Base-by-base conservation (phyloP, 768 basidiomycete species). In the Coprinopsis sp. region DNA sequence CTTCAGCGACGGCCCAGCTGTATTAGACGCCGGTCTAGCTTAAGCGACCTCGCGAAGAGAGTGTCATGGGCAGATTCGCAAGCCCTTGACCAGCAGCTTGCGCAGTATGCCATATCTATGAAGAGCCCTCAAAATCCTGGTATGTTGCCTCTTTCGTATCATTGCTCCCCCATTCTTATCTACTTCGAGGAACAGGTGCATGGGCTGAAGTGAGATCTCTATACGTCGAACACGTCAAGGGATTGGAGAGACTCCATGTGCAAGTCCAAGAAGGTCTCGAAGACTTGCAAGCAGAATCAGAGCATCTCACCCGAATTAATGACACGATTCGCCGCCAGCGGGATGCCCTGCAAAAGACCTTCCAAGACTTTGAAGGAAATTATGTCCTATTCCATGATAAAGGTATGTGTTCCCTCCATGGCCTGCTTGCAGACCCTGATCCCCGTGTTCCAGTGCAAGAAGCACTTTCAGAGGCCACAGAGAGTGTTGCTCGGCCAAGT, bases 11-110 rank as follows among this genome's bases (percentile, higher is more conserved):
- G 77, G 50, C 70, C 81, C 48, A 87, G 85, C 54, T 84, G 80
- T 54, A 73, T 87, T 52, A 84, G 78, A 62, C 76, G n/a, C n/a
- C n/a, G 81, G 46, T 68, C 65, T 18, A 75, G 73, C 54, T 64
- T 75, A 50, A 78, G 74, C 33, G 78, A 82, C 50, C 67, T 78
- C 23, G 63, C 71, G 14, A 87, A 87, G 64, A 76, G 77, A 4
- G 84, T 87, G 6, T 83, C 84, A 29, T 87, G 84, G 84, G 84
- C 85, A 21, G 85, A 84, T 64, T 76, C 81, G 49, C 73, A 71
- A 11, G 82, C 82, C 44, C 72, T 80, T 66, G 69, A 73, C 22
- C 72, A 71, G 6, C 79, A 81, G 53, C 68, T 83, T 47, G 68
- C 71, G 28, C 77, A 77, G 48, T 73, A 69, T 55, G 59, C 66